Evolutionary conservation across 371 early-diverging fungal species (phyloP).

Genomic region (Umbelopsis sp.): DNA sequence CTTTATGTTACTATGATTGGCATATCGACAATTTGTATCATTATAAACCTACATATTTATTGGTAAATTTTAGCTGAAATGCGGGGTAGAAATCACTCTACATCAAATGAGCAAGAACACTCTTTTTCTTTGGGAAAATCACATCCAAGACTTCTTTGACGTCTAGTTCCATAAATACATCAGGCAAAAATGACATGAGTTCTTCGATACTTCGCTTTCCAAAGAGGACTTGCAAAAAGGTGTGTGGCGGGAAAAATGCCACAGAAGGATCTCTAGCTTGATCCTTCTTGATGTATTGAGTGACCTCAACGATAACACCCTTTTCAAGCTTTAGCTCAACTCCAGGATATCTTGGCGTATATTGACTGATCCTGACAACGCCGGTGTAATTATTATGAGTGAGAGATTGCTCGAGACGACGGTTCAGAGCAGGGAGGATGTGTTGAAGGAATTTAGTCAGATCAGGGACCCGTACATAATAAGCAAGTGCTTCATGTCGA

Average conservation of each 20-base stretch:
- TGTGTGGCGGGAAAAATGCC: conserved; percentile 2
- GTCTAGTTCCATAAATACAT: background rate
- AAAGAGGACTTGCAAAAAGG: conserved; percentile 1
- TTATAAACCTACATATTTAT: background rate
- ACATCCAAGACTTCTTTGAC: background rate
- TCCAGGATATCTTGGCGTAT: conserved; percentile 14
- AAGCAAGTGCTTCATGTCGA: background rate
- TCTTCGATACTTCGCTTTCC: background rate
- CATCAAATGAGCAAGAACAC: background rate
- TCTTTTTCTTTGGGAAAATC: background rate
- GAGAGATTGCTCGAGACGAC: background rate
- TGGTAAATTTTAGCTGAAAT: background rate
- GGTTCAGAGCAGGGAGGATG: conserved; percentile 8
- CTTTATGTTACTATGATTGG: too few relatives aligned
- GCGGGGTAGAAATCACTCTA: background rate
- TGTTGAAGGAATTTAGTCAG: background rate
- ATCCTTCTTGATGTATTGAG: background rate
- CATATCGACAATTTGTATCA: too few relatives aligned
- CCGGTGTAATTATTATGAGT: background rate
- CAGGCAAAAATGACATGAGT: background rate
- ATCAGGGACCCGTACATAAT: conserved; percentile 8
- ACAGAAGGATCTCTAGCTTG: background rate
- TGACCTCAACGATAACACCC: background rate
- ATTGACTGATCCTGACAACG: background rate
- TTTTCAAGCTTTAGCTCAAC: conserved; percentile 5